Evolutionary conservation across 768 basidiomycete species (phyloP).

Genomic region (Boletus rubescentipes): DNA sequence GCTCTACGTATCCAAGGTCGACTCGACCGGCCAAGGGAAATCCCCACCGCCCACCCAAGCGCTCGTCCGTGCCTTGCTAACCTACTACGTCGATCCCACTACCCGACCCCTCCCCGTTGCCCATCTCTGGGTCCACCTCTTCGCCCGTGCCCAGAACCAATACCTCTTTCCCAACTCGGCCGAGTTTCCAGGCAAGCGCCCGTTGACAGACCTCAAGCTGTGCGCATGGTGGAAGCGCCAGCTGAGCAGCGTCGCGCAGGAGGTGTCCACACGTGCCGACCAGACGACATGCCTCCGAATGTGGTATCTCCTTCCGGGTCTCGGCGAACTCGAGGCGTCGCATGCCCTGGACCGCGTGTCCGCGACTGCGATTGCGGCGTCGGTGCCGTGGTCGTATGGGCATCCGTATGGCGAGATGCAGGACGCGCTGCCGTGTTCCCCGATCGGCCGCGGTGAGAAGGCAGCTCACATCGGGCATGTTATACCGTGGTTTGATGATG

Average conservation of each 20-base stretch:
- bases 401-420: slow-evolving; percentile 65
- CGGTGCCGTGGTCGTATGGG: slow-evolving; percentile 64
- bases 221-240: slow-evolving; percentile 93
- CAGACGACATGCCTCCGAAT: slow-evolving; percentile 25
- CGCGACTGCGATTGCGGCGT: slow-evolving; percentile 16
- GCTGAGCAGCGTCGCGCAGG: slow-evolving; percentile 53
- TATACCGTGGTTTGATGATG: slow-evolving; percentile 94
- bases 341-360: slow-evolving; percentile 49
- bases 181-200: slow-evolving; percentile 65
- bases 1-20: slow-evolving; percentile 91
- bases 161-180: slow-evolving; percentile 92
- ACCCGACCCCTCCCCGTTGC: slow-evolving; percentile 58
- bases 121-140: slow-evolving; percentile 80
- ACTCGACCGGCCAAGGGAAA: slow-evolving; percentile 78
- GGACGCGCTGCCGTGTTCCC: slow-evolving; percentile 44
- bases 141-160: slow-evolving; percentile 86
- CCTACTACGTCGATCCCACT: slow-evolving; percentile 59
- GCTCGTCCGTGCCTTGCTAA: slow-evolving; percentile 66
- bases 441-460: slow-evolving; percentile 36
- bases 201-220: slow-evolving; percentile 73
- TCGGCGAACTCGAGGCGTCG: slow-evolving; percentile 62
- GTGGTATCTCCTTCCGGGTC: slow-evolving; percentile 72
- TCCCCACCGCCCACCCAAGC: slow-evolving; percentile 65
- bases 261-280: slow-evolving; percentile 28
- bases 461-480: slow-evolving; percentile 54